Conservation (phyloP, 2,329 filamentous ascomycete species). For the Bipolaris oryzae region DNA sequence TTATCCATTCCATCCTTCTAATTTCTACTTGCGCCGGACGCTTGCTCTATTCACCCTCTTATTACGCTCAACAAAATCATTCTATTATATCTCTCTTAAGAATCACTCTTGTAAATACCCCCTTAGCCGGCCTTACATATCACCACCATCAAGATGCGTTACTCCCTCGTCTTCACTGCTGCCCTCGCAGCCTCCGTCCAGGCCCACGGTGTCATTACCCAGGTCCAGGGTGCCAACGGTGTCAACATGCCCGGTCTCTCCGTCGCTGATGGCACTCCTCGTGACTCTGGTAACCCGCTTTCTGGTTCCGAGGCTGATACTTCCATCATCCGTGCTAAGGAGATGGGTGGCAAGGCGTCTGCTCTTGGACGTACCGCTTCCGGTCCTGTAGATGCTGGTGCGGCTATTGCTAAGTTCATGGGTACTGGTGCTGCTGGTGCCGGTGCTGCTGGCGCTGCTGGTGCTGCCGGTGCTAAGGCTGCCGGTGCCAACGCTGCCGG, state of each 20-base stretch:
- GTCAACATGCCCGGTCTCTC: constrained; percentile 68
- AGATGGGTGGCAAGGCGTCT: constrained; percentile 62
- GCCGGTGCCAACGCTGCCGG: constrained; percentile 39
- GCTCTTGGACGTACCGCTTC: constrained; percentile 69
- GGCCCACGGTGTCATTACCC: constrained; percentile 64
- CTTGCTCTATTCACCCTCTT: constrained; percentile 39
- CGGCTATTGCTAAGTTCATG: constrained; percentile 16
- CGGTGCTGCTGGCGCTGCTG: background rate
- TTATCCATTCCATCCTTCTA: constrained; percentile 29
- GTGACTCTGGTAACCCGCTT: constrained; percentile 65
- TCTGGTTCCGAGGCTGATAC: constrained; percentile 73
- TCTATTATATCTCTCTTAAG: background rate
- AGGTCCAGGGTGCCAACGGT: constrained; percentile 64
- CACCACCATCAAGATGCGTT: constrained; percentile 53
- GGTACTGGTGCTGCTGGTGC: constrained; percentile 3
- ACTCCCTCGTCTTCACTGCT: constrained; percentile 54
- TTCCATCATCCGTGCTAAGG: constrained; percentile 68
- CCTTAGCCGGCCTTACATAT: constrained; percentile 9
- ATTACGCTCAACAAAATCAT: background rate
- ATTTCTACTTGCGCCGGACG: constrained; percentile 46
- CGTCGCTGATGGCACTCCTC: constrained; percentile 68
- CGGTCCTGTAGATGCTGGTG: constrained; percentile 51
- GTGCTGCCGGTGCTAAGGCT: constrained; percentile 2
- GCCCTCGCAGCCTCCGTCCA: constrained; percentile 57
- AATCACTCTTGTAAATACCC: constrained; percentile 11